Evolutionary conservation across 2,329 filamentous ascomycete genomes (phyloP), one percentile per base, ranked within the genome.

Genomic region (Blastomyces parvus): DNA sequence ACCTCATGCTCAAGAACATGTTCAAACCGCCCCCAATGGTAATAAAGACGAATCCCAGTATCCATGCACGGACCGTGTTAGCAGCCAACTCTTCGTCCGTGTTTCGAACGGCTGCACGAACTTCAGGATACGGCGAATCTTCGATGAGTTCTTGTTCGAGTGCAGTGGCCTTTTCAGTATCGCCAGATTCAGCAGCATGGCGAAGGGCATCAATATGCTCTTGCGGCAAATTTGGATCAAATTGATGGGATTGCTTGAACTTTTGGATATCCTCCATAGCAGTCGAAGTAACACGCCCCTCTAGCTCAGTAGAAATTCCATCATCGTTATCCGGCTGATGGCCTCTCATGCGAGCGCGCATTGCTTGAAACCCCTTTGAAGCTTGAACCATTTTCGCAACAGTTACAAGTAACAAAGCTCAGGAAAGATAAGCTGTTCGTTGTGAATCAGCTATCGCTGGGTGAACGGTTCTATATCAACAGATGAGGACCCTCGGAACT

Each of bases 101-200:
- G 69, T 85, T 85, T 67, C 82, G 81, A 38, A 86, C 84, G 30
- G 84, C 83, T 42, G 84, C 83, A 69, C 84, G 83, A 61, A 73
- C 84, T 75, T 86, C 83, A 59, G 82, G 83, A 69, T 86, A 87
- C 3, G 84, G 84, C 63, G 84, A 86, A 70, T 86, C 84, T 65
- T 86, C 83, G 69, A 84, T 80, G 70, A 84, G 77, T 67, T 80
- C 79, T 69, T 82, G 81, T 72, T 84, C 82, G 68, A 85, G 80
- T 68, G 83, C 80, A 64, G 83, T 74, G 62, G 83, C 83, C 73
- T 84, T 84, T 70, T 86, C 83, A 64, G 79, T 76, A 72, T 85
- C 83, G 62, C 80, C 79, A 11, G 78, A 79, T 62, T 79, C 77
- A 62, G 83, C 77, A 46, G 80, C 82, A 53, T 80, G 77, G 64